A percentile compares a stretch with the other conserved stretches of the same genome.
phyloP scores from a whole-genome alignment of 2,329 filamentous ascomycete genomes.

The Tolypocladium tundrense region DNA sequence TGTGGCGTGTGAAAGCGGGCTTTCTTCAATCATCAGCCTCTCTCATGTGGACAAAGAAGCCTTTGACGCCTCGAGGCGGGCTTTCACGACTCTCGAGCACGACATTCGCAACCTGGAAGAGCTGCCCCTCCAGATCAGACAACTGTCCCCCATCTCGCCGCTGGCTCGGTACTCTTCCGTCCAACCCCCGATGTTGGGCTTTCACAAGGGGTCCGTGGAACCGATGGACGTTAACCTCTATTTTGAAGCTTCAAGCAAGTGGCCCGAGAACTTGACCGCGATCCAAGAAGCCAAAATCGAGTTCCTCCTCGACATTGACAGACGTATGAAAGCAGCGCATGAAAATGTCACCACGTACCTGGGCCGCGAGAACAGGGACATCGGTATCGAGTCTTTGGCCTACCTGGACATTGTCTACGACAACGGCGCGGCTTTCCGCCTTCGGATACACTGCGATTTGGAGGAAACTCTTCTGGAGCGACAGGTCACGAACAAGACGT shows the following conservation, averaged over 20 bases:
- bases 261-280: constrained; percentile 84
- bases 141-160: constrained; percentile 63
- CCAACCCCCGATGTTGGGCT: constrained; percentile 25
- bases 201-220: constrained; percentile 30
- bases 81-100: constrained; percentile 63
- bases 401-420: constrained; percentile 76
- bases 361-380: constrained; percentile 67
- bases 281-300: constrained; percentile 93
- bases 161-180: constrained; percentile 66
- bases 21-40: constrained; percentile 36
- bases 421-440: constrained; percentile 63
- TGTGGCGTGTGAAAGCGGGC: constrained; percentile 37
- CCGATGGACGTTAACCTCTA: constrained; percentile 76
- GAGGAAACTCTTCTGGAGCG: constrained; percentile 73
- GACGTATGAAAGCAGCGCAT: constrained; percentile 54
- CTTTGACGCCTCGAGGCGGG: constrained; percentile 60
- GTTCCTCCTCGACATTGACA: constrained; percentile 68
- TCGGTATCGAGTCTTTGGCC: constrained; percentile 62
- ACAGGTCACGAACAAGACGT: constrained; percentile 62
- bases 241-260: constrained; percentile 86
- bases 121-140: constrained; percentile 78
- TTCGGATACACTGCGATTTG: constrained; percentile 82
- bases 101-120: constrained; percentile 69
- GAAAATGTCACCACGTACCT: constrained; percentile 55
- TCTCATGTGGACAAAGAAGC: constrained; percentile 38